Conservation (phyloP, 495 filamentous ascomycete species). For the Penicillium manginii region DNA sequence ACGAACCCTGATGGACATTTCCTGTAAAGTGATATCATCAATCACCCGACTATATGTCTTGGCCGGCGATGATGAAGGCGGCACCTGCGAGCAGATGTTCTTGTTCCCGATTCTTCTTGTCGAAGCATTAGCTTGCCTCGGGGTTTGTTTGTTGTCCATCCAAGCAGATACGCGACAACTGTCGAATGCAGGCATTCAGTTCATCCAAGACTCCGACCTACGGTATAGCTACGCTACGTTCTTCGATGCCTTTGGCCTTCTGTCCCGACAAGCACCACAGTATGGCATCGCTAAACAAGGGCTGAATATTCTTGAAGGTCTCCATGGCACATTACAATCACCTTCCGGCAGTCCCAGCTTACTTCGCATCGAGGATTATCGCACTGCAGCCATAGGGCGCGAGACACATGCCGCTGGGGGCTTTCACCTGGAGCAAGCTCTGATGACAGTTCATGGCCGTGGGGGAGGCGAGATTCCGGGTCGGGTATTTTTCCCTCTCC, state of each 20-base stretch:
- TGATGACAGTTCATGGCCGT: slow-evolving; percentile 18
- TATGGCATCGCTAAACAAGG: slow-evolving; percentile 16
- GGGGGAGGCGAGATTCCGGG: slow-evolving; percentile 3
- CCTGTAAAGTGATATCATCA: slow-evolving; percentile 15
- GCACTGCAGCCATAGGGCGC: background rate
- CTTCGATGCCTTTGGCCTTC: slow-evolving; percentile 15
- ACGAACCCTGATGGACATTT: slow-evolving; percentile 19
- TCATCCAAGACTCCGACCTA: slow-evolving; percentile 11
- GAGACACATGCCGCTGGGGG: background rate
- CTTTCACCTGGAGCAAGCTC: slow-evolving; percentile 19
- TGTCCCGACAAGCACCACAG: slow-evolving; percentile 15
- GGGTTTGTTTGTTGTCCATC: slow-evolving; percentile 22
- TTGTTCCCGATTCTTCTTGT: slow-evolving; percentile 15
- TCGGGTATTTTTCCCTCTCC: slow-evolving; percentile 6
- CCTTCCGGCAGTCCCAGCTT: background rate
- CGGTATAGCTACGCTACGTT: slow-evolving; percentile 10
- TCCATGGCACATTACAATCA: slow-evolving; percentile 12
- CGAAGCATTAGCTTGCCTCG: slow-evolving; percentile 18
- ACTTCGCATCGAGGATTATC: background rate
- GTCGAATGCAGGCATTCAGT: slow-evolving; percentile 13
- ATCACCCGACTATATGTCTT: slow-evolving; percentile 18
- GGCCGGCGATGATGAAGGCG: slow-evolving; percentile 10
- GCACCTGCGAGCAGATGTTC: slow-evolving; percentile 13
- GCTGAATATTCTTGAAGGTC: slow-evolving; percentile 13
- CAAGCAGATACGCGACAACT: slow-evolving; percentile 17